Base-by-base conservation (phyloP, 768 basidiomycete species). In the Hydnum rufescens region DNA sequence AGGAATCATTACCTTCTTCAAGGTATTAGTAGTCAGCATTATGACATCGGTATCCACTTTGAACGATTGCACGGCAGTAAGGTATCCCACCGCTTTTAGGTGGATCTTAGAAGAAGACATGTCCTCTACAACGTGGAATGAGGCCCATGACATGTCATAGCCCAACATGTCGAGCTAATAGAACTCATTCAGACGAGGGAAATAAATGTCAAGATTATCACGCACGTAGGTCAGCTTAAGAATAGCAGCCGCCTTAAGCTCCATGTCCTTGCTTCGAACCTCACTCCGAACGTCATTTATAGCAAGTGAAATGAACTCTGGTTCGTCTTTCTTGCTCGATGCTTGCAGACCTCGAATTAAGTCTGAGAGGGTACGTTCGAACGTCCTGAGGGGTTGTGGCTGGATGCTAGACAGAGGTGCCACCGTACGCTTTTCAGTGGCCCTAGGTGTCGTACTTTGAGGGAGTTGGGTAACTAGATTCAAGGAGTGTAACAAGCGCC, bases 1-100 rank as follows among this genome's bases (percentile, higher is more conserved):
- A n/a, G n/a, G n/a, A n/a, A n/a, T n/a, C n/a, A n/a, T n/a, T n/a
- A 85, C 89, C 75, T 95, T 95, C 72, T 93, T 93, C 57, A 93
- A 67, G 29, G 88, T 69, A 66, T 99, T 99, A 5, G 93, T 95
- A 2, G 93, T 95, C 46, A 97, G 74, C 75, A 99, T 95, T 22
- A 97, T 77, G 23, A 97, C 93, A 59, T 97, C 95, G 1, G 95
- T 97, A 54, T 93, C 87, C 58, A 87, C 77, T 42, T 80, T 74
- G 64, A 97, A 99, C 0, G 90, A 92, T 66, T 90, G 79, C 39
- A 76, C 66, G 3, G 95, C 90, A 1, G 85, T 93, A 23, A 99
- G 80, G 65, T 99, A 97, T 8, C 95, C 95, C 48, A 97, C 81
- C 28, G 77, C 79, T 71, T 99, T 99, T 58, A 97, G 72, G 66